Evolutionary conservation across 2,329 filamentous ascomycete genomes (phyloP), one percentile per base, ranked within the genome.

Genomic region (Setomelanomma holmii): DNA sequence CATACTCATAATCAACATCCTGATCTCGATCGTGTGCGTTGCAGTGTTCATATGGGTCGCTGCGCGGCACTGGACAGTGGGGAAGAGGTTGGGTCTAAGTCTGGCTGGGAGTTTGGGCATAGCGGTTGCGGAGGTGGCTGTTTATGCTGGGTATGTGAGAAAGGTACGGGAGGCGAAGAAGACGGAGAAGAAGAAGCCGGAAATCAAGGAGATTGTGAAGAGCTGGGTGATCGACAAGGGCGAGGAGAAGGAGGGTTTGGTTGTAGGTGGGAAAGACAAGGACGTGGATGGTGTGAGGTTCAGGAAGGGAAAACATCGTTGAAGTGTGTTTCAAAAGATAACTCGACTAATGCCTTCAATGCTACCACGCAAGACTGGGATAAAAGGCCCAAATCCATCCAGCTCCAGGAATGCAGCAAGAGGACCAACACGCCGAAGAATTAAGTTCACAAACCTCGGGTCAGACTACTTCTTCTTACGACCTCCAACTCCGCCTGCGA

Each of bases 1-100:
- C 50, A 87, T 89, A 36, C 80, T 98, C 6, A 91, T 98, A 45
- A 82, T 96, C 66, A 99, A 98, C 73, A 91, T 98, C 44, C 78
- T 97, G 34, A 81, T 96, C 46, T 96, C 91, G 45, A 89, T 97
- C 46, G 78, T 93, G 2, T 90, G 93, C 39, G 89, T 89, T 44
- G 89, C 86, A 2, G 86, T 83, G 2, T 90, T 89, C 6, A 82
- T 95, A 27, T 95, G 90, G 90, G 81, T 92, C n/a, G 83, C 84
- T 14, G 88, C 88, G 1, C 81, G 86, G 44, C 90, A 89, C 82
- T 93, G 89, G 90, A 87, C 82, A 56, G 83, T 88, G 1, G 86
- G 89, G 0, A 82, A 86, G 38, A 79, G 90, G 21, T 69, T 95
- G 54, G 88, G 89, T 34, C 73, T 93, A 43, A 88, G 88, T 24